A percentile compares a stretch with the other conserved stretches of the same genome.
Evolutionary conservation across 2,329 filamentous ascomycete genomes (phyloP).

Genomic region (Colletotrichum sp.): DNA sequence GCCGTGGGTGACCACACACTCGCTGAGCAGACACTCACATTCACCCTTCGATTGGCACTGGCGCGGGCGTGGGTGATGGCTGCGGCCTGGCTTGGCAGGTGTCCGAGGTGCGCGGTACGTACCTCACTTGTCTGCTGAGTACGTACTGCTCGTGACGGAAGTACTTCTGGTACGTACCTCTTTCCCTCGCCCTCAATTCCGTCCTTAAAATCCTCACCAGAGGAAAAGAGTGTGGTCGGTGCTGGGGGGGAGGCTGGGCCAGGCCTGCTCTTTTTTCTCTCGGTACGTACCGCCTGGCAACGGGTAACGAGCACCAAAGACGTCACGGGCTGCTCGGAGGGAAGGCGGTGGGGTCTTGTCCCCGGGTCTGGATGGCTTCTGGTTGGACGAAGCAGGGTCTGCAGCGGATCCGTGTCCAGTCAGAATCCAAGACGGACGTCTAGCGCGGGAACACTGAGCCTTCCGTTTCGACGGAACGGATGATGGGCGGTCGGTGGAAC

Average conservation of each 20-base stretch:
- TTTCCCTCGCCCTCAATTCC: not conserved
- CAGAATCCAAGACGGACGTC: not conserved
- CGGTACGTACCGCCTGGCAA: not conserved
- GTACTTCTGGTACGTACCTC: not conserved
- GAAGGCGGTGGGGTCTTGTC: not conserved
- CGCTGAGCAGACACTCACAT: too few species aligned
- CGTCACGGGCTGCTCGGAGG: slow-evolving; percentile 3
- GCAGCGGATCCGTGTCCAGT: not conserved
- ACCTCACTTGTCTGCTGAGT: not conserved
- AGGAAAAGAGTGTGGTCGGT: not conserved
- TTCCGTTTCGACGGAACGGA: not conserved
- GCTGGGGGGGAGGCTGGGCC: not conserved
- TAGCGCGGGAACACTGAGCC: not conserved
- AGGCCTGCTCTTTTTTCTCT: not conserved
- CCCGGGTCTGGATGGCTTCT: not conserved
- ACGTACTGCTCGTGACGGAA: not conserved
- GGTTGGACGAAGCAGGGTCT: slow-evolving; percentile 6
- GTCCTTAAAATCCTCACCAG: not conserved
- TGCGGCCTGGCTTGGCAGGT: not conserved
- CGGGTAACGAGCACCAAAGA: not conserved
- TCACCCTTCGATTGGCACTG: not conserved
- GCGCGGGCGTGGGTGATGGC: not conserved
- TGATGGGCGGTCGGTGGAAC: not conserved
- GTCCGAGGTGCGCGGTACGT: not conserved
- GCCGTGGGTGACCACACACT: too few species aligned